These are phyloP conservation scores for Neopestalotiopsis sp. DNA, from an alignment of 2,329 filamentous ascomycete species.

Conservation along the genomic window DNA sequence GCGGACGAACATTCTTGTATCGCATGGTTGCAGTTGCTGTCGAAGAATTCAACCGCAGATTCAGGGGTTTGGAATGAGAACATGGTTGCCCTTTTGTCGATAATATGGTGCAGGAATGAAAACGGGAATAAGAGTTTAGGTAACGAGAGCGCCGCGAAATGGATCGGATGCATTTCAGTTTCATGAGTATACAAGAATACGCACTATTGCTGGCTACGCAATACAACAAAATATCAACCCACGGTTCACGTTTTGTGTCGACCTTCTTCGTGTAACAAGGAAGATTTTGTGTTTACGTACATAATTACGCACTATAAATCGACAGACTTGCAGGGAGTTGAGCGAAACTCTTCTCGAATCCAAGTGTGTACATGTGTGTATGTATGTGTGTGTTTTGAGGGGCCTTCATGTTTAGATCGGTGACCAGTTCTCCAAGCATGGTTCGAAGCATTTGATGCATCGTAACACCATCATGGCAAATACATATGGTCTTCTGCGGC, in stretches of 20 bases:
- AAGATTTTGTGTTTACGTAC: background rate
- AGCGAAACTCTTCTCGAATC: too few relatives aligned
- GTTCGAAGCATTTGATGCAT: too few relatives aligned
- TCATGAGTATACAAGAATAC: background rate
- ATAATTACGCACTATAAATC: background rate
- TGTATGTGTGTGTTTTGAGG: too few relatives aligned
- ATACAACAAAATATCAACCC: background rate
- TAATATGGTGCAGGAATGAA: background rate
- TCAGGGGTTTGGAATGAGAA: constrained; percentile 48
- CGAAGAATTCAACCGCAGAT: constrained; percentile 70
- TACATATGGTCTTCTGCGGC: too few relatives aligned
- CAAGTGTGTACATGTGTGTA: too few relatives aligned
- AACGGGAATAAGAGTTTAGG: too few relatives aligned
- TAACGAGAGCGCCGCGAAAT: too few relatives aligned
- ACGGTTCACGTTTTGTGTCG: background rate
- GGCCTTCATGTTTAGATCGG: too few relatives aligned
- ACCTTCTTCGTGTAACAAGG: background rate
- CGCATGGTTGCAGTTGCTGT: constrained; percentile 69
- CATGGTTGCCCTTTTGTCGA: too few relatives aligned
- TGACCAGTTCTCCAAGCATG: too few relatives aligned
- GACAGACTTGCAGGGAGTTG: too few relatives aligned
- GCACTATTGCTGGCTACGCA: background rate
- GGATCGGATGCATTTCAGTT: background rate
- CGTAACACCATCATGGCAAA: too few relatives aligned
- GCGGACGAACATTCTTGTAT: constrained; percentile 67